Conservation (phyloP, 306 rosid genomes). For the Luffa aegyptiaca region DNA sequence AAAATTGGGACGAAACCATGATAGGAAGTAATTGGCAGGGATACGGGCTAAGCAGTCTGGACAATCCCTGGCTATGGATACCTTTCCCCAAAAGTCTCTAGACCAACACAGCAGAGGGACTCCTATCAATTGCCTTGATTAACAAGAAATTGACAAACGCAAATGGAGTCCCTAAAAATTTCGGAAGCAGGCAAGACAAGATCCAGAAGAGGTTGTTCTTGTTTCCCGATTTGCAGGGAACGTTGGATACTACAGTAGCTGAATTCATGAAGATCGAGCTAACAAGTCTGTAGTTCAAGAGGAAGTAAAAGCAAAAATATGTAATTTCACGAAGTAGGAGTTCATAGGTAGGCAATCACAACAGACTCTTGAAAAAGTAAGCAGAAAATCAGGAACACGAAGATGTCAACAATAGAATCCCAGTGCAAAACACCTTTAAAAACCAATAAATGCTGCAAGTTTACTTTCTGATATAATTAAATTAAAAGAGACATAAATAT, state of each 20-base stretch:
- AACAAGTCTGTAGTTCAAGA: constrained; percentile 38
- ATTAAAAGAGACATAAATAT: not conserved
- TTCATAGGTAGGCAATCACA: not conserved
- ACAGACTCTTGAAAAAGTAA: not conserved
- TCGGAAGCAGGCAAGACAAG: constrained; percentile 70
- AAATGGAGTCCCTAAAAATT: constrained; percentile 76
- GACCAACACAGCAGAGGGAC: constrained; percentile 46
- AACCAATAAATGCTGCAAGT: not conserved
- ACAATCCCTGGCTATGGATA: constrained; percentile 20
- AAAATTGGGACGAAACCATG: constrained; percentile 78
- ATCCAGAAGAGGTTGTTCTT: constrained; percentile 69
- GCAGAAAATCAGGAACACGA: not conserved
- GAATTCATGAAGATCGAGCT: constrained; percentile 95
- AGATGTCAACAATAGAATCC: not conserved
- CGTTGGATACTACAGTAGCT: constrained; percentile 60
- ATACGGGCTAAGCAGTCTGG: constrained; percentile 20
- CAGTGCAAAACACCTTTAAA: not conserved
- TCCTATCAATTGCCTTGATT: constrained; percentile 70
- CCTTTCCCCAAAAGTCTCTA: constrained; percentile 21
- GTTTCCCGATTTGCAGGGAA: constrained; percentile 98
- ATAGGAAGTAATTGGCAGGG: constrained; percentile 19
- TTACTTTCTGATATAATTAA: not conserved
- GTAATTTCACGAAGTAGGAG: not conserved
- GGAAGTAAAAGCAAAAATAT: not conserved
- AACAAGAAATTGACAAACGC: constrained; percentile 61